A percentile compares a stretch with the other conserved stretches of the same genome.
Evolutionary conservation across 1,139 yeast genomes (phyloP).

Genomic region (Magnusiomyces tetraspermus): DNA sequence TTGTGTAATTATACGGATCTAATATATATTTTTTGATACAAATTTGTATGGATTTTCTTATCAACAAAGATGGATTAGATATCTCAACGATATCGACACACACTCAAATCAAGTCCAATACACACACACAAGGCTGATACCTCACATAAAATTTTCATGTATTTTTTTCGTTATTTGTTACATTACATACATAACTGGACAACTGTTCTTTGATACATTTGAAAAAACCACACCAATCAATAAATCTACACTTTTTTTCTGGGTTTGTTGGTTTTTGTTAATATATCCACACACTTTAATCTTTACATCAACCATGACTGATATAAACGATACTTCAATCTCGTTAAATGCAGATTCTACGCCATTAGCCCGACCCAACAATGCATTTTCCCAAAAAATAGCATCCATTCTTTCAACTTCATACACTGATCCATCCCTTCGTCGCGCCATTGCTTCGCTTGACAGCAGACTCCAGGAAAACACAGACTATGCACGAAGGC

Average conservation of each 20-base stretch:
- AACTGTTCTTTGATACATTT: not conserved
- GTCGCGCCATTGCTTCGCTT: slow-evolving; percentile 30
- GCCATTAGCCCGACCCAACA: slow-evolving; percentile 17
- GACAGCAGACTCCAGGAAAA: slow-evolving; percentile 28
- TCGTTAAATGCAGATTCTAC: not conserved
- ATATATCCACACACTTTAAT: too few relatives aligned
- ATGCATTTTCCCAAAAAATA: slow-evolving; percentile 28
- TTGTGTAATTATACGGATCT: too few relatives aligned
- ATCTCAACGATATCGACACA: too few relatives aligned
- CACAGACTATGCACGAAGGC: slow-evolving; percentile 38
- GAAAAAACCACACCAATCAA: too few relatives aligned
- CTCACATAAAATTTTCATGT: too few relatives aligned
- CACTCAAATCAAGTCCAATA: too few relatives aligned
- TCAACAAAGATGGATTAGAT: too few relatives aligned
- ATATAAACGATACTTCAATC: not conserved
- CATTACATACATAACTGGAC: too few relatives aligned
- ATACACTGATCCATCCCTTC: slow-evolving; percentile 30
- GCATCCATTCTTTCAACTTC: slow-evolving; percentile 31
- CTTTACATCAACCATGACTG: not conserved
- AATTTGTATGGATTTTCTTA: too few relatives aligned
- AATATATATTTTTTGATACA: too few relatives aligned
- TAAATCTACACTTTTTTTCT: not conserved
- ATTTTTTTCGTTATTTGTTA: too few relatives aligned
- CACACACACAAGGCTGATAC: too few relatives aligned
- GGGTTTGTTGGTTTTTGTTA: not conserved